Evolutionary conservation across 139 green algal species (phyloP).

Genomic region (Coelastrella sp.): DNA sequence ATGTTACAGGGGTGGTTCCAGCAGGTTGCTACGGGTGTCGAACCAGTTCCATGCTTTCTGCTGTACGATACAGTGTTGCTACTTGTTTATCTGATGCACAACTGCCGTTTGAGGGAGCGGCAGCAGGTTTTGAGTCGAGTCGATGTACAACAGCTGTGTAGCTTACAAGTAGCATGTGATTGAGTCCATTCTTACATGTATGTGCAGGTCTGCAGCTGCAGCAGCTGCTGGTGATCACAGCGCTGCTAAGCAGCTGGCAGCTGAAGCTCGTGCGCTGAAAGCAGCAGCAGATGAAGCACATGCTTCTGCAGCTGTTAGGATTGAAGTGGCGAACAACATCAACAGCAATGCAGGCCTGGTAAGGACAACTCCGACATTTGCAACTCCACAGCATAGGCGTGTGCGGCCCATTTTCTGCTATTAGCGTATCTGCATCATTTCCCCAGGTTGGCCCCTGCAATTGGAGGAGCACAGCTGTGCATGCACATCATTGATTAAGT

Average conservation of each 20-base stretch:
- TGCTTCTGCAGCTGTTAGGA: conserved; percentile 23
- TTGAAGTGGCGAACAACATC: conserved; percentile 26
- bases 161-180: too few species aligned
- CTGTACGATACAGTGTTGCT: too few species aligned
- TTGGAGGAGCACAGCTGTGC: too few species aligned
- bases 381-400: neutral
- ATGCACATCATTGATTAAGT: neutral
- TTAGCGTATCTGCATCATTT: neutral
- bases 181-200: neutral
- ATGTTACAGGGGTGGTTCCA: too few species aligned
- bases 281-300: conserved; percentile 17
- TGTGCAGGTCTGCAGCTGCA: conserved; percentile 31
- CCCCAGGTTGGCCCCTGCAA: too few species aligned
- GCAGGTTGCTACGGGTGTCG: too few species aligned
- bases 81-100: too few species aligned
- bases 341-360: conserved; percentile 9
- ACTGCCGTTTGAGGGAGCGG: too few species aligned
- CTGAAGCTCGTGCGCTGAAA: neutral
- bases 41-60: too few species aligned
- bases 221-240: conserved; percentile 9
- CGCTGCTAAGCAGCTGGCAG: neutral
- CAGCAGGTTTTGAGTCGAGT: too few species aligned
- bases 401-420: neutral
- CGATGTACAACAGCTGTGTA: too few species aligned
- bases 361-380: neutral